A percentile compares a stretch with the other conserved stretches of the same genome.
Evolutionary conservation across 2,329 filamentous ascomycete species (phyloP).

Genomic region (Albophoma yamanashiensis): DNA sequence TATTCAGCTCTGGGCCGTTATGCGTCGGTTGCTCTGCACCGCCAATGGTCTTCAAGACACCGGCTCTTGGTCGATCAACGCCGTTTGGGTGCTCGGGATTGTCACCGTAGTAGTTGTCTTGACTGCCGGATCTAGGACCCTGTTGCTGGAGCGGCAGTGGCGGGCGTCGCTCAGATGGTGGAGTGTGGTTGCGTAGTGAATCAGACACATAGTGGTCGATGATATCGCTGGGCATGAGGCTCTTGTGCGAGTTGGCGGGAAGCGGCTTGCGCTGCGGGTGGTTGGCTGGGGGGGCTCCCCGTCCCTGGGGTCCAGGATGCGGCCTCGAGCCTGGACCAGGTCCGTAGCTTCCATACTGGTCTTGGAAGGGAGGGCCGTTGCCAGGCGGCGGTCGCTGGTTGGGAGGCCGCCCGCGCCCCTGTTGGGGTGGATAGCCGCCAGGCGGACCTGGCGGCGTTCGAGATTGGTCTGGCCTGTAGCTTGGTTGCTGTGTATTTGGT

Average conservation of each 20-base stretch:
- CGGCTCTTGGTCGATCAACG: constrained; percentile 60
- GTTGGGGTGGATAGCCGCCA: constrained; percentile 10
- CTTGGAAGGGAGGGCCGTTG: constrained; percentile 7
- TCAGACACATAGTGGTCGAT: constrained; percentile 26
- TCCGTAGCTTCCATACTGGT: constrained; percentile 10
- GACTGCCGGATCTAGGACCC: constrained; percentile 12
- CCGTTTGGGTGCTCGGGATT: constrained; percentile 41
- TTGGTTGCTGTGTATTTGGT: constrained; percentile 17
- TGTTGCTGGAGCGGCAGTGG: constrained; percentile 11
- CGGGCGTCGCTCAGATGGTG: constrained; percentile 5
- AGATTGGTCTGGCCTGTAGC: constrained; percentile 13
- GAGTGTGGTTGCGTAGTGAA: constrained; percentile 8
- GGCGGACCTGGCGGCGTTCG: constrained; percentile 2
- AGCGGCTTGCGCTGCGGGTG: constrained; percentile 18
- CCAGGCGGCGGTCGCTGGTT: constrained; percentile 8
- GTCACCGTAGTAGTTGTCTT: constrained; percentile 49
- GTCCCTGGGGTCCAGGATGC: constrained; percentile 13
- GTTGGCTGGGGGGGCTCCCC: constrained; percentile 11
- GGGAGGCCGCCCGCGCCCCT: constrained; percentile 11
- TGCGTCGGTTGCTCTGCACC: constrained; percentile 22
- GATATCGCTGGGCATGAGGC: constrained; percentile 24
- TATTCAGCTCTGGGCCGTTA: constrained; percentile 31
- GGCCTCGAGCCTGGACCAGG: constrained; percentile 15
- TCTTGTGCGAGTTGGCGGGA: constrained; percentile 14
- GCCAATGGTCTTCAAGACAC: constrained; percentile 71